Percentiles rank a stretch among this genome's conserved stretches.
phyloP scores from a whole-genome alignment of 495 filamentous ascomycete species.

The Viridothelium virens region DNA sequence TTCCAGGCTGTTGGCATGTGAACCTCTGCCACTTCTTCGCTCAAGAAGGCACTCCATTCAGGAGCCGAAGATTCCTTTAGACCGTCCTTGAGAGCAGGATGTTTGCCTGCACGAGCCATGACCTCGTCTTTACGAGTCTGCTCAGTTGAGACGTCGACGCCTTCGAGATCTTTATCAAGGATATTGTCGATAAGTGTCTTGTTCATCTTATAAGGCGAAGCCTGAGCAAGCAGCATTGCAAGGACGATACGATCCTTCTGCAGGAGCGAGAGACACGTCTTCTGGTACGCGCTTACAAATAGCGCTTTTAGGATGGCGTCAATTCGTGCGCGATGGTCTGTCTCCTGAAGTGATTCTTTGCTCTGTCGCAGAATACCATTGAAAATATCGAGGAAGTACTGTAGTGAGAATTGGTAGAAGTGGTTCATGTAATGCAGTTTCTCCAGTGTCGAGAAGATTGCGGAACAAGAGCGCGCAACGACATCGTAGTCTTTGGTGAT shows the following conservation, averaged over 20 bases:
- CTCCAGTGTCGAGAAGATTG: slow-evolving; percentile 91
- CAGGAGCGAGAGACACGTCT: slow-evolving; percentile 83
- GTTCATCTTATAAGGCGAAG: slow-evolving; percentile 89
- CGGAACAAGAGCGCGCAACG: slow-evolving; percentile 88
- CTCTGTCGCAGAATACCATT: slow-evolving; percentile 80
- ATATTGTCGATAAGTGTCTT: slow-evolving; percentile 77
- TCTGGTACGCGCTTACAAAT: slow-evolving; percentile 84
- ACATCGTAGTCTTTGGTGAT: slow-evolving; percentile 89
- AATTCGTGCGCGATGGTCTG: slow-evolving; percentile 65
- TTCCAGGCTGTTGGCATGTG: slow-evolving; percentile 74
- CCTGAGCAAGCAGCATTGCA: slow-evolving; percentile 93
- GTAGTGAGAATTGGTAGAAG: slow-evolving; percentile 98
- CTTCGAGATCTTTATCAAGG: slow-evolving; percentile 68
- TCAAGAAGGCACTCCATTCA: slow-evolving; percentile 73
- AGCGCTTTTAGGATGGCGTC: slow-evolving; percentile 83
- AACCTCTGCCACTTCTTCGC: slow-evolving; percentile 81
- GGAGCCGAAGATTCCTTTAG: slow-evolving; percentile 52
- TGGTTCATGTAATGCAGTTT: slow-evolving; percentile 97
- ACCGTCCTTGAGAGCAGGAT: slow-evolving; percentile 65
- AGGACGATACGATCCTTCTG: slow-evolving; percentile 92
- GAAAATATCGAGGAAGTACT: slow-evolving; percentile 98
- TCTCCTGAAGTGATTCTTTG: slow-evolving; percentile 61
- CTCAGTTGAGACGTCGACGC: slow-evolving; percentile 65
- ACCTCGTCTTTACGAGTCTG: slow-evolving; percentile 53
- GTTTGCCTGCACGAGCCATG: slow-evolving; percentile 56